A percentile compares a stretch with the other conserved stretches of the same genome.
phyloP scores from a whole-genome alignment of 768 basidiomycete genomes.

The Tephrocybe sp. region DNA sequence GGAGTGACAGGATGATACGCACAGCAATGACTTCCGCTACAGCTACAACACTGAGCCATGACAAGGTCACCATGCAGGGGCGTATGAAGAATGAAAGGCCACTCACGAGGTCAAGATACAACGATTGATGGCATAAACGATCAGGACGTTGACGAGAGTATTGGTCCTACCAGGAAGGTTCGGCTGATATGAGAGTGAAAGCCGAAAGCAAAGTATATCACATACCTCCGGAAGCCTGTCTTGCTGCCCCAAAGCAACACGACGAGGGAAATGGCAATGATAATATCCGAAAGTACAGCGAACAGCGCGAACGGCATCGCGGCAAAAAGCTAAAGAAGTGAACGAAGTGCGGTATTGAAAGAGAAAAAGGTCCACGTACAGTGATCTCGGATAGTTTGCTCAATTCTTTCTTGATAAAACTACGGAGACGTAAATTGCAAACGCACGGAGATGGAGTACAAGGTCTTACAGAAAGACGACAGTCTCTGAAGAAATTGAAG shows the following conservation, averaged over 20 bases:
- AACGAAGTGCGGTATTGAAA: neutral
- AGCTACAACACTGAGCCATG: slow-evolving; percentile 27
- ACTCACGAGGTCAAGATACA: slow-evolving; percentile 49
- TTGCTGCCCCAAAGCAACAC: slow-evolving; percentile 39
- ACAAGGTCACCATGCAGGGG: neutral
- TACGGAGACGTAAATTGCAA: slow-evolving; percentile 7
- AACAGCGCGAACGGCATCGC: slow-evolving; percentile 44
- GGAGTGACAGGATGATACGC: slow-evolving; percentile 6
- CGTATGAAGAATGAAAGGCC: neutral
- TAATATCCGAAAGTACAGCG: slow-evolving; percentile 44
- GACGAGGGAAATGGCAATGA: slow-evolving; percentile 43
- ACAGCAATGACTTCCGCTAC: slow-evolving; percentile 39
- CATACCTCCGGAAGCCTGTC: slow-evolving; percentile 35
- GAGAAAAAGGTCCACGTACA: slow-evolving; percentile 18
- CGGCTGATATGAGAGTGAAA: neutral
- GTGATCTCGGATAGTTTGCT: slow-evolving; percentile 31
- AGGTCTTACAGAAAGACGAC: slow-evolving; percentile 28
- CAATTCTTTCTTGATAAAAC: slow-evolving; percentile 38
- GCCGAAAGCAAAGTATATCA: neutral
- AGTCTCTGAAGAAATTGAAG: slow-evolving; percentile 26
- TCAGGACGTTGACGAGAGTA: slow-evolving; percentile 39
- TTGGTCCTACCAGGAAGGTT: slow-evolving; percentile 34
- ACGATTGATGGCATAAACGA: slow-evolving; percentile 50
- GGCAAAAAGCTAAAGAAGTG: slow-evolving; percentile 30
- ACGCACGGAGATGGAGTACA: neutral